Conservation (phyloP, 2,329 filamentous ascomycete species). For the Epichloe uncinata region DNA sequence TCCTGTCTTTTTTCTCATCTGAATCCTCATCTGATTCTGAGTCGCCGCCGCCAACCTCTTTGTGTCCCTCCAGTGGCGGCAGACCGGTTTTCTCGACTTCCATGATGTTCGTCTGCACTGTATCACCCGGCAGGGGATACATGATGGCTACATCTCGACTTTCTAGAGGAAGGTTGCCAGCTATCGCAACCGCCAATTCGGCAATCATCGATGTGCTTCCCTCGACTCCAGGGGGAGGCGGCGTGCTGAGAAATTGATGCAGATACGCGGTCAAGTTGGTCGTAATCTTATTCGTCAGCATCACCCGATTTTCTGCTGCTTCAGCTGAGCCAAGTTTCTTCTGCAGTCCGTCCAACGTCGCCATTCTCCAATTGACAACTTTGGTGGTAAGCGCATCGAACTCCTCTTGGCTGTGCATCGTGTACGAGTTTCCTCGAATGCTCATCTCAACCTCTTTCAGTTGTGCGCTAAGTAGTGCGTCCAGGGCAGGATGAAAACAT, state of each 20-base stretch:
- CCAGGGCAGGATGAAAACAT: conserved; percentile 83
- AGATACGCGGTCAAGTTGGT: conserved; percentile 55
- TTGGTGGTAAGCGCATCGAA: conserved; percentile 78
- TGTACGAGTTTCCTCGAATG: conserved; percentile 65
- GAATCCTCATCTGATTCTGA: conserved; percentile 18
- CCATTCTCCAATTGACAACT: conserved; percentile 83
- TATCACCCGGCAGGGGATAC: conserved; percentile 68
- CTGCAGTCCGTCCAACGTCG: conserved; percentile 78
- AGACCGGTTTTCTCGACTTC: conserved; percentile 66
- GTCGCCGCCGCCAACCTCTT: conserved; percentile 22
- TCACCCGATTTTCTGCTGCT: conserved; percentile 50
- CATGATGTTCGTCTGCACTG: conserved; percentile 63
- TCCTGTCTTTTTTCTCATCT: conserved; percentile 25
- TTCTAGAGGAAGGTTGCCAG: conserved; percentile 76
- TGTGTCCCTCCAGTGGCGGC: conserved; percentile 42
- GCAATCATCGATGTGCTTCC: conserved; percentile 86
- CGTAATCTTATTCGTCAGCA: conserved; percentile 59
- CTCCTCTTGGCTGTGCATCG: conserved; percentile 68
- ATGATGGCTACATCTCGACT: conserved; percentile 80
- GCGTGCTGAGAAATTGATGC: conserved; percentile 60
- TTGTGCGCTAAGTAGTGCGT: conserved; percentile 58
- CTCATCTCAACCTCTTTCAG: conserved; percentile 81
- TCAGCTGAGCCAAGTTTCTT: conserved; percentile 53
- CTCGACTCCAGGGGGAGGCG: conserved; percentile 73
- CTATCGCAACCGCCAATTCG: conserved; percentile 76